Conservation (phyloP, 768 basidiomycete species). For the Hypholoma sublateritium region DNA sequence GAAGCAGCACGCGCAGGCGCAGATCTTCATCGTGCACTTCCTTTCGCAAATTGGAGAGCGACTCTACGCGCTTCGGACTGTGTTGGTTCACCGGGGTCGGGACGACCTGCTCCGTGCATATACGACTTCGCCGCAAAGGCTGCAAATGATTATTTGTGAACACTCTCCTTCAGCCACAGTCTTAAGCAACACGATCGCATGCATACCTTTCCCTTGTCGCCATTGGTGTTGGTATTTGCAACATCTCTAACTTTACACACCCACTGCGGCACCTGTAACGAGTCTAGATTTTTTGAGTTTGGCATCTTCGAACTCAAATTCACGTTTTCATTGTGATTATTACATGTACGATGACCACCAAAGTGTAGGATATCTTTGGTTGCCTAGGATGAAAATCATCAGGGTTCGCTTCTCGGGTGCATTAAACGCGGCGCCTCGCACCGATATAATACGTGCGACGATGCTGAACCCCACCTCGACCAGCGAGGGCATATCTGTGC, state of each 20-base stretch:
- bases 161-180: neutral
- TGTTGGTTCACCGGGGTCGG: neutral
- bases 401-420: neutral
- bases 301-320: neutral
- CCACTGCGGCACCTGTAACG: neutral
- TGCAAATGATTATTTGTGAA: neutral
- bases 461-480: neutral
- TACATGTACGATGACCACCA: neutral
- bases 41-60: constrained; percentile 4
- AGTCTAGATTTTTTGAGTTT: neutral
- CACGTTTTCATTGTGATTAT: neutral
- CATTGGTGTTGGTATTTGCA: neutral
- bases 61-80: neutral
- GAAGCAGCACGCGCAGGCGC: constrained; percentile 8
- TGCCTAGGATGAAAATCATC: constrained; percentile 3
- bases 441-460: constrained; percentile 1
- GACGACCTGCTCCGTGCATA: constrained; percentile 11
- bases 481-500: neutral
- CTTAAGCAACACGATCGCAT: neutral
- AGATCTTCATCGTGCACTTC: constrained; percentile 12
- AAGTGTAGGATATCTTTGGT: neutral
- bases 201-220: neutral
- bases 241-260: neutral
- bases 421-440: neutral
- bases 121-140: neutral